phyloP scores from a whole-genome alignment of 805 yeast species.

The Maudiozyma saulgeensis region DNA sequence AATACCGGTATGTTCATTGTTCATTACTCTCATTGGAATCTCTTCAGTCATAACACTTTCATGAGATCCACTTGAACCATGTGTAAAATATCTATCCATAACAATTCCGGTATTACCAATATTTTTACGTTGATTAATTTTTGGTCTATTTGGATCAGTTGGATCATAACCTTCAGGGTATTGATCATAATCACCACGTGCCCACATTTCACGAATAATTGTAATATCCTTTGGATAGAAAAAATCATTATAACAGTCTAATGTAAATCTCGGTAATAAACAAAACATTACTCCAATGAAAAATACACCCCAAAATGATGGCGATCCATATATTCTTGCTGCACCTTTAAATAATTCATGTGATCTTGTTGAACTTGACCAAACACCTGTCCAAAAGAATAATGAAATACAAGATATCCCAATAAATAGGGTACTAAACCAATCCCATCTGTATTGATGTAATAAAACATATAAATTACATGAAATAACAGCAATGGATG shows the following conservation, averaged over 20 bases:
- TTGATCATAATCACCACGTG: slow-evolving; percentile 54
- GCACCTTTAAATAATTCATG: slow-evolving; percentile 62
- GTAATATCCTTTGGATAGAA: slow-evolving; percentile 60
- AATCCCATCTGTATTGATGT: slow-evolving; percentile 76
- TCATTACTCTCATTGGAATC: slow-evolving; percentile 28
- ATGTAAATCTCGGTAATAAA: slow-evolving; percentile 56
- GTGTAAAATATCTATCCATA: background rate
- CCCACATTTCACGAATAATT: slow-evolving; percentile 62
- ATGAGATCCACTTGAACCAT: slow-evolving; percentile 10
- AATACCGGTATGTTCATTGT: slow-evolving; percentile 18
- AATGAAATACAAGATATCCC: slow-evolving; percentile 49
- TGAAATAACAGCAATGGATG: slow-evolving; percentile 55
- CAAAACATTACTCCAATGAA: slow-evolving; percentile 57
- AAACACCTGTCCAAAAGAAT: slow-evolving; percentile 72
- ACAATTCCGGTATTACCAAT: background rate
- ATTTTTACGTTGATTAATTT: slow-evolving; percentile 32
- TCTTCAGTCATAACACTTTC: slow-evolving; percentile 32
- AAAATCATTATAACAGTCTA: slow-evolving; percentile 45
- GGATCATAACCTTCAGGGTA: slow-evolving; percentile 69
- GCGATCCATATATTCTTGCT: slow-evolving; percentile 50
- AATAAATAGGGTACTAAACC: slow-evolving; percentile 51
- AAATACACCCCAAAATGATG: slow-evolving; percentile 58
- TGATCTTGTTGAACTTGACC: slow-evolving; percentile 49
- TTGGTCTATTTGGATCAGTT: slow-evolving; percentile 60
- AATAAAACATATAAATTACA: slow-evolving; percentile 57